Base-by-base conservation (phyloP, 495 filamentous ascomycete genomes). In the Cryomyces minteri region DNA sequence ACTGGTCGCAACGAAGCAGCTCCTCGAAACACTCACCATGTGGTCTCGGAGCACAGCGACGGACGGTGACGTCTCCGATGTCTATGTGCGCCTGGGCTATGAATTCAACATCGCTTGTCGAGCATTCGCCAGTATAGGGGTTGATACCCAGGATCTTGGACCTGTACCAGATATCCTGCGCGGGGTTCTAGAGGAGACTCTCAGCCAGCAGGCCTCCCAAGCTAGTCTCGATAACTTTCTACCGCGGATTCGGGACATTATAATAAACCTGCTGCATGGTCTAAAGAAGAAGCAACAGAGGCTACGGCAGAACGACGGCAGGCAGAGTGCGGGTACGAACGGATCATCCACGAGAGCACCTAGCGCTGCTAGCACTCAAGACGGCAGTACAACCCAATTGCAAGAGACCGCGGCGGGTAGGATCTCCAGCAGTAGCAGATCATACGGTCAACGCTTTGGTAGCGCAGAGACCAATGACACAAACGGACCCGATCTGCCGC, bases 41-140 rank as follows among this genome's bases (percentile, higher is more conserved):
- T 98, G 90, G 90, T 96, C 92, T 41, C 82, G 88, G 28, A 78
- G 83, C 46, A 76, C 77, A 50, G 86, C 90, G 42, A 86, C 85
- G 43, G 90, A 98, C 62, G 81, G 77, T 36, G 84, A 94, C 54
- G 90, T 98, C 34, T 94, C 88, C 30, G 90, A 98, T 61, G 90
- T 98, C 51, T 98, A 98, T 58, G 90, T 98, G 39, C 78, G 92
- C 31, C 65, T 98, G 45, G 90, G 92, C 10, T 98, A 96, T 59
- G 90, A 98, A 62, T 98, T 98, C 68, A 98, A 98, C 61, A 82
- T 96, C 63, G 90, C 90, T 6, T 95, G 87, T 62, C 80, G 90
- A 36, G 87, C 90, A 40, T 98, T 98, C 62, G 83, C 80, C 56
- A 83, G 85, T 36, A 96, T 98, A 55, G 88, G 88, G 32, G 88